Evolutionary conservation across 371 early-diverging fungal species (phyloP).

Genomic region (Rhizomucor pusillus): DNA sequence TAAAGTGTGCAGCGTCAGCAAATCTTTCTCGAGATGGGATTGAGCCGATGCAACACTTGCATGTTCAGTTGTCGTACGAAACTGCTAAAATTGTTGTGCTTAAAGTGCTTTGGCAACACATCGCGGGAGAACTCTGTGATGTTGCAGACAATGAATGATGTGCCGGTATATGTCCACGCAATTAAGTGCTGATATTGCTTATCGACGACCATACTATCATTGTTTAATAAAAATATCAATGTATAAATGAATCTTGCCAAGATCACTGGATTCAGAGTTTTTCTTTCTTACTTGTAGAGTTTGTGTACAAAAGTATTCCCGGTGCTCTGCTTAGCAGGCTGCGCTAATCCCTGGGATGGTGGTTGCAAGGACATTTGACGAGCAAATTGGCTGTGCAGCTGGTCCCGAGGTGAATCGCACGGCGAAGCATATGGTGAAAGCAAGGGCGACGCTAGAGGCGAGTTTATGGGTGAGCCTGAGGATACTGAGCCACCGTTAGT

Average conservation of each 20-base stretch:
- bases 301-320: slow-evolving; percentile 31
- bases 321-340: slow-evolving; percentile 9
- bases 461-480: slow-evolving; percentile 17
- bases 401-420: slow-evolving; percentile 19
- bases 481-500: slow-evolving; percentile 17
- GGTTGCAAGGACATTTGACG: slow-evolving; percentile 27
- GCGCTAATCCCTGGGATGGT: slow-evolving; percentile 18
- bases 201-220: slow-evolving; percentile 71
- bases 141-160: slow-evolving; percentile 87
- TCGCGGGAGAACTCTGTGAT: slow-evolving; percentile 76
- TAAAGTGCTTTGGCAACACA: slow-evolving; percentile 79
- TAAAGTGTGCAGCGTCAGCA: slow-evolving; percentile 9
- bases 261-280: no score
- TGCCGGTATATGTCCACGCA: slow-evolving; percentile 77
- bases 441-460: slow-evolving; percentile 16
- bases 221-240: no score
- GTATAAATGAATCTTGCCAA: no score
- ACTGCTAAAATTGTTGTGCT: slow-evolving; percentile 82
- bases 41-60: slow-evolving; percentile 38
- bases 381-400: slow-evolving; percentile 19
- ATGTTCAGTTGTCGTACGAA: slow-evolving; percentile 88
- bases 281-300: slow-evolving; percentile 31
- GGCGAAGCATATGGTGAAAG: slow-evolving; percentile 18
- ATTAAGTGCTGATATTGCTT: slow-evolving; percentile 73
- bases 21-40: background rate